Base-by-base conservation (phyloP, 164 flowering plant species). In the Santalum album region DNA sequence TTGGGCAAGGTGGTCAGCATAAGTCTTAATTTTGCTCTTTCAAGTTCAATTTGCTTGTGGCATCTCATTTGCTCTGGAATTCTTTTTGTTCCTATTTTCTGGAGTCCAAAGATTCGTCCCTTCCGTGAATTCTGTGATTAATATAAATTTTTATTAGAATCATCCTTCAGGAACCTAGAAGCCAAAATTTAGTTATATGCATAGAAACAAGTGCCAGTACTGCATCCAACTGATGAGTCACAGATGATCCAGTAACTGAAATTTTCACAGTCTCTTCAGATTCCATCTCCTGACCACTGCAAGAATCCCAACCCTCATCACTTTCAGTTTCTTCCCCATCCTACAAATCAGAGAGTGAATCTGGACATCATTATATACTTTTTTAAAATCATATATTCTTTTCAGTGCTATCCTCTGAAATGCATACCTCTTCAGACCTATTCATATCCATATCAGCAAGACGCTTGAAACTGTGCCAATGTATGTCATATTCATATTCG, bases 391-490 rank as follows among this genome's bases (percentile, higher is more conserved):
- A 57, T 12, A 20, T 7, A 21, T 50, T 1, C 22, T 40, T 1
- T n/a, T 6, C 40, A 14, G 17, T 54, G 52, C 15, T 7, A 2
- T 34, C 43, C 19, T 38, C 57, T 47, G 35, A 54, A 50, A 57
- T 24, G 36, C 69, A 63, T 56, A 87, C 97, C 78, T 72, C 82
- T 49, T 77, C 81, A 35, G 21, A 72, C 53, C 68, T 69, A 55
- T 78, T 79, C 44, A 78, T 72, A 54, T 78, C 81, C 47, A 78
- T 72, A 21, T 84, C 95, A 47, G 92, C 82, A 38, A 87, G 65
- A 56, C 97, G 86, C 78, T 87, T 92, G 78, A 86, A 92, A 70
- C 82, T 86, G 63, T 82, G 88, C 94, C 99, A 83, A 25, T 71
- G 82, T 48, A 84, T 67, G 62, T 89, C 97, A 68, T 87, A 92